A percentile compares a stretch with the other conserved stretches of the same genome.
These are phyloP conservation scores for Neurospora crassa DNA, from an alignment of 2,329 filamentous ascomycete genomes.

Conservation along the genomic window DNA sequence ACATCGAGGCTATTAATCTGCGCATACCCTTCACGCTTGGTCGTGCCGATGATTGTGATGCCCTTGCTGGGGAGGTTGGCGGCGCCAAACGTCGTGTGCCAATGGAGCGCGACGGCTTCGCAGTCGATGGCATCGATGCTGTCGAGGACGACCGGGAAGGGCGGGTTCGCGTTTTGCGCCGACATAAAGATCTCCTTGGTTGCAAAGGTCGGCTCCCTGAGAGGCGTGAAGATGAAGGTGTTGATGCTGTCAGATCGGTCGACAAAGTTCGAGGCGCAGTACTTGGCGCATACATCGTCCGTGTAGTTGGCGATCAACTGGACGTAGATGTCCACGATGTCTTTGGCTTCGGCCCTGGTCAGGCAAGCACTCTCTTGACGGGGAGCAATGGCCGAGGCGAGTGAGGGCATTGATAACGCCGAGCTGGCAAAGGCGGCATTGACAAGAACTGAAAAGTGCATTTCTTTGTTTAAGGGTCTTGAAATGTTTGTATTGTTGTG, in stretches of 20 bases:
- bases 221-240: conserved; percentile 22
- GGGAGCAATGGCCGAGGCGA: conserved; percentile 7
- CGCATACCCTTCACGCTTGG: conserved; percentile 20
- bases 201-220: conserved; percentile 22
- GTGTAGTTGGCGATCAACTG: conserved; percentile 23
- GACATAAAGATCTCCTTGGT: conserved; percentile 25
- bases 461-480: conserved; percentile 4
- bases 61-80: conserved; percentile 22
- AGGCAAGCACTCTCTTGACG: conserved; percentile 14
- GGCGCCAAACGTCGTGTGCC: conserved; percentile 23
- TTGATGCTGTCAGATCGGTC: conserved; percentile 26
- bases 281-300: conserved; percentile 19
- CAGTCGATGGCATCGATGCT: conserved; percentile 23
- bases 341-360: conserved; percentile 17
- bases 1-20: conserved; percentile 22
- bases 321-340: conserved; percentile 21
- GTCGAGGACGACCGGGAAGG: conserved; percentile 22
- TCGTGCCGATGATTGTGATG: conserved; percentile 22
- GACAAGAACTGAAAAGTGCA: conserved; percentile 15
- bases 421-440: conserved; percentile 15
- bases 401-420: conserved; percentile 15
- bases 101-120: conserved; percentile 20
- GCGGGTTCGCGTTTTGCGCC: conserved; percentile 19
- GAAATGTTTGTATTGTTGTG: not conserved
- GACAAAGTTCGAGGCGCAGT: conserved; percentile 21